These are phyloP conservation scores for Aphanocladium album DNA, from an alignment of 2,329 filamentous ascomycete genomes.

Conservation along the genomic window DNA sequence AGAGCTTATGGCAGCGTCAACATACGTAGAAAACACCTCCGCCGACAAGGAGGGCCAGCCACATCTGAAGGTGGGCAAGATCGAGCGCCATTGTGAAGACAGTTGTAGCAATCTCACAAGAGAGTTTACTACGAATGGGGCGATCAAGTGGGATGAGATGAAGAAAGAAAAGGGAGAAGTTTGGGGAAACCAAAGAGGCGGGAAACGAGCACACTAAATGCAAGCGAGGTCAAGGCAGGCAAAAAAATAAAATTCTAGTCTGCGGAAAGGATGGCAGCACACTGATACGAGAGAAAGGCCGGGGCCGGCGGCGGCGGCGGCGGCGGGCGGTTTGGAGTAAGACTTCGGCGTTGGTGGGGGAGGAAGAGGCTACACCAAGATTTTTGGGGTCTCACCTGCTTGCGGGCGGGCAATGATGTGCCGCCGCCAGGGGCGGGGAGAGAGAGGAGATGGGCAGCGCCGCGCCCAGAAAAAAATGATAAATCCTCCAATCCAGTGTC, in stretches of 20 bases:
- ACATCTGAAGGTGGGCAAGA: constrained; percentile 33
- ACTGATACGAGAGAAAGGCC: neutral
- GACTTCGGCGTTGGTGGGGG: neutral
- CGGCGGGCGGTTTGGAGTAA: neutral
- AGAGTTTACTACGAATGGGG: neutral
- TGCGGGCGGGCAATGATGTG: too few relatives aligned
- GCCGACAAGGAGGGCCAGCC: constrained; percentile 33
- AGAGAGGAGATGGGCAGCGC: neutral
- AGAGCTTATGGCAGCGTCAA: constrained; percentile 6
- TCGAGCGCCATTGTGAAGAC: constrained; percentile 24
- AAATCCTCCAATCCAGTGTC: constrained; percentile 7
- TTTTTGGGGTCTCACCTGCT: neutral
- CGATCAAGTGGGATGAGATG: neutral
- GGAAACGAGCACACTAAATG: constrained; percentile 9
- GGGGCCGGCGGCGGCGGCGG: neutral
- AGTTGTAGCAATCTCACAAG: neutral
- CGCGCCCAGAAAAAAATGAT: neutral
- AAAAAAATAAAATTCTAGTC: neutral
- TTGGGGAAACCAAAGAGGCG: neutral
- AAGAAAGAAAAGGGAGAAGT: neutral
- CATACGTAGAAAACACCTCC: constrained; percentile 38
- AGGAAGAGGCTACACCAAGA: too few relatives aligned
- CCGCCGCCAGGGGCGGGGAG: too few relatives aligned
- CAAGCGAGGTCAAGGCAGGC: neutral
- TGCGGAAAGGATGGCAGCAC: constrained; percentile 4